A percentile compares a stretch with the other conserved stretches of the same genome.
phyloP scores from a whole-genome alignment of 208 protist species.

The Trypanosoma grayi region DNA sequence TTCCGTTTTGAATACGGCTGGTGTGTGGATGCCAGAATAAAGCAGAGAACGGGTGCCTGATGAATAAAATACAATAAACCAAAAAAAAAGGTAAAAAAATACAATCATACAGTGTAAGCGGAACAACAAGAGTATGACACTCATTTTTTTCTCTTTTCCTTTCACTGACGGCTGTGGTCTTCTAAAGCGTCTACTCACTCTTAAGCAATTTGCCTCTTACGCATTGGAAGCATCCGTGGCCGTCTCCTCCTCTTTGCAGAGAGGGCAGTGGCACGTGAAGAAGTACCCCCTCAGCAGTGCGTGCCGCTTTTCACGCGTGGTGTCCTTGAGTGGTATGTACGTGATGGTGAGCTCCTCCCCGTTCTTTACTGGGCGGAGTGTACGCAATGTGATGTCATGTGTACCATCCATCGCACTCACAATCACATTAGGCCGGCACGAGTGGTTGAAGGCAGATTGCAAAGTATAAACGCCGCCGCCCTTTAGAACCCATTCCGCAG shows the following conservation, averaged over 20 bases:
- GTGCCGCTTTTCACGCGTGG: slow-evolving; percentile 31
- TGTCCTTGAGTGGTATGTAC: slow-evolving; percentile 68
- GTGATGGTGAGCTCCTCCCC: slow-evolving; percentile 71
- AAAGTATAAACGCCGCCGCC: slow-evolving; percentile 73
- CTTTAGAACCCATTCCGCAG: slow-evolving; percentile 55
- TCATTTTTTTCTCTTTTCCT: too few relatives aligned
- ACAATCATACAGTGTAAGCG: too few relatives aligned
- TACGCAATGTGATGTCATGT: slow-evolving; percentile 61
- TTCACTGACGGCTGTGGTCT: too few relatives aligned
- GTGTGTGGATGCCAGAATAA: too few relatives aligned
- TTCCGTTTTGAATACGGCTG: too few relatives aligned
- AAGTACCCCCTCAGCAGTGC: slow-evolving; percentile 60
- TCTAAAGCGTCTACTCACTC: too few relatives aligned
- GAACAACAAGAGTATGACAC: too few relatives aligned
- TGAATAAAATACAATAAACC: too few relatives aligned
- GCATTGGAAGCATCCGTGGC: neutral
- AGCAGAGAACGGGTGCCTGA: neutral
- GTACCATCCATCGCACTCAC: slow-evolving; percentile 44
- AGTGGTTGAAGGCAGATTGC: slow-evolving; percentile 78
- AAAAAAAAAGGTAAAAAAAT: too few relatives aligned
- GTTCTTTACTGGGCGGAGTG: slow-evolving; percentile 35
- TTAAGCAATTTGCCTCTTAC: neutral
- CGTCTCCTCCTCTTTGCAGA: slow-evolving; percentile 33
- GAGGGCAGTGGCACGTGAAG: slow-evolving; percentile 67
- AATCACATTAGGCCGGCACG: slow-evolving; percentile 59